Conservation (phyloP, 2,329 filamentous ascomycete species). For the Malbranchea zuffiana region DNA sequence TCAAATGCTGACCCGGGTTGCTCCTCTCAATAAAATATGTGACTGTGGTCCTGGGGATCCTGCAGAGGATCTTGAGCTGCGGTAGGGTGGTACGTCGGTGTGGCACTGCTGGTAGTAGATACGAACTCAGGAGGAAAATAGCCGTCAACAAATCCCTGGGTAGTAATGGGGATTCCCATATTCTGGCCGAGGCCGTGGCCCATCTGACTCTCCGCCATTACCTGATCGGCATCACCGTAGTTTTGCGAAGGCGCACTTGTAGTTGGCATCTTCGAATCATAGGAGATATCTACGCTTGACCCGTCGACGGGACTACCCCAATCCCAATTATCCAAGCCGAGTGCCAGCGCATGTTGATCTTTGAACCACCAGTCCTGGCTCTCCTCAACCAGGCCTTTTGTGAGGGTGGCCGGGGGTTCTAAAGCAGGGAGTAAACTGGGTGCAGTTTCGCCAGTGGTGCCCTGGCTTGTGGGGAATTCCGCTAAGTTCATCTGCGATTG, state of each 20-base stretch:
- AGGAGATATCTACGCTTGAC: conserved; percentile 3
- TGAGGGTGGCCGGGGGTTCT: too few species aligned
- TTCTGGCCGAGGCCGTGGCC: not conserved
- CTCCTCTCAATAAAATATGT: conserved; percentile 8
- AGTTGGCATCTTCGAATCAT: conserved; percentile 1
- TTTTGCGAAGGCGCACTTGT: conserved; percentile 3
- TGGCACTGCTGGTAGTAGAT: not conserved
- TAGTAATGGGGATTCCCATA: conserved; percentile 1
- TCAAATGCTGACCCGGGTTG: not conserved
- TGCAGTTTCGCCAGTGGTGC: too few species aligned
- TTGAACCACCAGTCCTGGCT: conserved; percentile 55
- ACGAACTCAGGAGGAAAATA: not conserved
- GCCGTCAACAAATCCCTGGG: not conserved
- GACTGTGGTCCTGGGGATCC: not conserved
- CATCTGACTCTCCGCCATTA: conserved; percentile 1
- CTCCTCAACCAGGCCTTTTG: conserved; percentile 51
- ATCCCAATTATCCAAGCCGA: conserved; percentile 49
- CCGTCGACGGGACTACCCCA: conserved; percentile 8
- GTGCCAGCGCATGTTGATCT: conserved; percentile 50
- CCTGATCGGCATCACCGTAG: not conserved
- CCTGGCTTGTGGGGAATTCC: too few species aligned
- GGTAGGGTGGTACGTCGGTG: conserved; percentile 1
- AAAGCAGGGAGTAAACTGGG: too few species aligned
- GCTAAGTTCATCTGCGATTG: too few species aligned
- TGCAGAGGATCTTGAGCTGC: too few species aligned